These are phyloP conservation scores for Hanseniaspora hatyaiensis DNA, from an alignment of 805 yeast genomes.

Conservation along the genomic window DNA sequence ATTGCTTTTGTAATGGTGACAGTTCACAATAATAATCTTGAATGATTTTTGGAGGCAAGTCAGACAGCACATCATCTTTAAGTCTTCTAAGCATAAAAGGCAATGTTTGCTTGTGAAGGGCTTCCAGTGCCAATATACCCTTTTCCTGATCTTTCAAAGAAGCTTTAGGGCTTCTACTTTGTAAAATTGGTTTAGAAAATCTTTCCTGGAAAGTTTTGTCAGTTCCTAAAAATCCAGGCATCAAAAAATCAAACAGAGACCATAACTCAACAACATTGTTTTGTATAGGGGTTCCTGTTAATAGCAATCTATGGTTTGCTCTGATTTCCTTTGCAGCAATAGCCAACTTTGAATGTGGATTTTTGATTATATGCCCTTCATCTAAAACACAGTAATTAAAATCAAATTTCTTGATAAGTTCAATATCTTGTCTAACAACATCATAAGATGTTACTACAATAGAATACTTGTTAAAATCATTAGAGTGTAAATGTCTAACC, in stretches of 20 bases:
- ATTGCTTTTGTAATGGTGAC: conserved; percentile 75
- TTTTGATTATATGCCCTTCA: conserved; percentile 96
- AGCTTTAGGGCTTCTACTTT: conserved; percentile 78
- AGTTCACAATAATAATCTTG: conserved; percentile 97
- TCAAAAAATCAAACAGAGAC: conserved; percentile 93
- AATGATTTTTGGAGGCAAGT: conserved; percentile 93
- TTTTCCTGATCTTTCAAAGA: conserved; percentile 90
- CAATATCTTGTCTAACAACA: conserved; percentile 85
- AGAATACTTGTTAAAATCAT: conserved; percentile 49
- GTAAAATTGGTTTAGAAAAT: conserved; percentile 96
- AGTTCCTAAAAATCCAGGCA: conserved; percentile 97
- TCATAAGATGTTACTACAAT: conserved; percentile 91
- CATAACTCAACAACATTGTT: conserved; percentile 92
- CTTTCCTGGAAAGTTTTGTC: conserved; percentile 88
- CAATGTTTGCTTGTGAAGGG: conserved; percentile 87
- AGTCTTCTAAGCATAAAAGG: conserved; percentile 94
- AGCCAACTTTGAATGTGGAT: conserved; percentile 75
- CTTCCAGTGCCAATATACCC: conserved; percentile 91
- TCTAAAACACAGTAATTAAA: conserved; percentile 92
- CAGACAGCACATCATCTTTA: conserved; percentile 91
- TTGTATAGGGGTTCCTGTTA: conserved; percentile 97
- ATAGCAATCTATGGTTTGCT: conserved; percentile 80
- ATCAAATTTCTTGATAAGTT: conserved; percentile 44
- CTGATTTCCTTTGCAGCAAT: conserved; percentile 70
- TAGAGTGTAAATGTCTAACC: conserved; percentile 46